phyloP scores from a whole-genome alignment of 768 basidiomycete species.

The Tricholoma saponaceum region DNA sequence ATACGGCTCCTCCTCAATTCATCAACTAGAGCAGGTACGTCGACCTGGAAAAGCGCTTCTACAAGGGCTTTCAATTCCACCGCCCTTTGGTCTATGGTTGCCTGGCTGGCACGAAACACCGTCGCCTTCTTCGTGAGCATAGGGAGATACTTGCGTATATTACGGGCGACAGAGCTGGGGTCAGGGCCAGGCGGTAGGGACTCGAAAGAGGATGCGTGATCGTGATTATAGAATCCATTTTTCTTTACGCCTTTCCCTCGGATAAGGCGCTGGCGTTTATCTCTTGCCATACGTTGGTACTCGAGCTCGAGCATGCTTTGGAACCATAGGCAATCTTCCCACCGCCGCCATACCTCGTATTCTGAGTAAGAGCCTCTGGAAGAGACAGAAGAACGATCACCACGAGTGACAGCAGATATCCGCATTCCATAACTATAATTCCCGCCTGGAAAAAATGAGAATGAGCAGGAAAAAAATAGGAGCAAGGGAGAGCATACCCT shows the following conservation, averaged over 20 bases:
- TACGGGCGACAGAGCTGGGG: constrained; percentile 64
- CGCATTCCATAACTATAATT: constrained; percentile 60
- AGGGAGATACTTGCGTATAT: constrained; percentile 66
- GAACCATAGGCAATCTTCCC: constrained; percentile 81
- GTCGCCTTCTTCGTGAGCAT: constrained; percentile 67
- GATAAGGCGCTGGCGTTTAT: constrained; percentile 62
- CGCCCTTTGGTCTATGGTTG: constrained; percentile 60
- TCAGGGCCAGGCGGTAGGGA: constrained; percentile 83
- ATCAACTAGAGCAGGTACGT: constrained; percentile 60
- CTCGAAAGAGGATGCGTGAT: constrained; percentile 79
- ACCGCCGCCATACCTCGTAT: constrained; percentile 75
- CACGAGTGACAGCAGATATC: constrained; percentile 40
- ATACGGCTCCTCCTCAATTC: constrained; percentile 57
- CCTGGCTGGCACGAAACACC: constrained; percentile 67
- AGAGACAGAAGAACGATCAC: constrained; percentile 34
- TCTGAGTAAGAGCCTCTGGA: constrained; percentile 36
- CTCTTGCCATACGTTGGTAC: constrained; percentile 57
- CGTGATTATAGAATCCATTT: constrained; percentile 63
- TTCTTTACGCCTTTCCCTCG: constrained; percentile 78
- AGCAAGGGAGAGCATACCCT: constrained; percentile 37
- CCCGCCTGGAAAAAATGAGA: constrained; percentile 33
- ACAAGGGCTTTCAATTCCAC: constrained; percentile 58
- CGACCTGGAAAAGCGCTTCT: constrained; percentile 50
- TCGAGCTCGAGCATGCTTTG: constrained; percentile 67
- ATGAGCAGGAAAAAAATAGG: background rate